A percentile compares a stretch with the other conserved stretches of the same genome.
phyloP scores from a whole-genome alignment of 139 green algal species.

The Chlamydomonas incerta region DNA sequence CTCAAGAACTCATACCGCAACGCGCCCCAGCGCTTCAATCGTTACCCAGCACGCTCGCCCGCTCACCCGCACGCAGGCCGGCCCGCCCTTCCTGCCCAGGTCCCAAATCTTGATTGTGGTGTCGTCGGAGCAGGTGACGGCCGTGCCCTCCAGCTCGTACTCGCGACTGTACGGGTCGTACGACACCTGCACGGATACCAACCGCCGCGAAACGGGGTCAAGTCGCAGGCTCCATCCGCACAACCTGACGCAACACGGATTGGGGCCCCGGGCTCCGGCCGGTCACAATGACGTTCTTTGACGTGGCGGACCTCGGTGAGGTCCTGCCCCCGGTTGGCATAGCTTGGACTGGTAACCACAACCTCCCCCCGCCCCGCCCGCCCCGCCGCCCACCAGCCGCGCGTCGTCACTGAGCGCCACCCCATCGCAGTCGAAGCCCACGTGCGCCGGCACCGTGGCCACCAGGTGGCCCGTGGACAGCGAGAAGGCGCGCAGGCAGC shows the following conservation, averaged over 20 bases:
- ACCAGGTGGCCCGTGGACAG: neutral
- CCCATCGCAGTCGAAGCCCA: neutral
- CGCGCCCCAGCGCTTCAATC: no score
- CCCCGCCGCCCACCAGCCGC: neutral
- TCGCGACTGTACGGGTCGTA: neutral
- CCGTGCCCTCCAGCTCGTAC: neutral
- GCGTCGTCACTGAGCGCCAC: neutral
- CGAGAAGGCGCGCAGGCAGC: neutral
- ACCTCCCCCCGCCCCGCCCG: no score
- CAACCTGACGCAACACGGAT: no score
- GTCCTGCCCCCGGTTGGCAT: no score
- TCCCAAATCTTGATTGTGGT: slow-evolving; percentile 6
- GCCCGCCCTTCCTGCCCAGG: neutral
- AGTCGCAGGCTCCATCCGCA: no score
- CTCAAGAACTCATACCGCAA: no score
- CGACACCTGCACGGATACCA: neutral
- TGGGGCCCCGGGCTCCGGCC: no score
- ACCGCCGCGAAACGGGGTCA: no score
- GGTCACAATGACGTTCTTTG: no score
- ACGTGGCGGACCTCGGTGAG: no score
- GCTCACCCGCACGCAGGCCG: neutral
- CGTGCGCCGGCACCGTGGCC: neutral
- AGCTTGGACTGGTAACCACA: no score
- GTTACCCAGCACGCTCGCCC: no score
- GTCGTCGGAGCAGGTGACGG: slow-evolving; percentile 20